phyloP scores from a whole-genome alignment of 305 asterid genomes.

The Fraxinus sp. region DNA sequence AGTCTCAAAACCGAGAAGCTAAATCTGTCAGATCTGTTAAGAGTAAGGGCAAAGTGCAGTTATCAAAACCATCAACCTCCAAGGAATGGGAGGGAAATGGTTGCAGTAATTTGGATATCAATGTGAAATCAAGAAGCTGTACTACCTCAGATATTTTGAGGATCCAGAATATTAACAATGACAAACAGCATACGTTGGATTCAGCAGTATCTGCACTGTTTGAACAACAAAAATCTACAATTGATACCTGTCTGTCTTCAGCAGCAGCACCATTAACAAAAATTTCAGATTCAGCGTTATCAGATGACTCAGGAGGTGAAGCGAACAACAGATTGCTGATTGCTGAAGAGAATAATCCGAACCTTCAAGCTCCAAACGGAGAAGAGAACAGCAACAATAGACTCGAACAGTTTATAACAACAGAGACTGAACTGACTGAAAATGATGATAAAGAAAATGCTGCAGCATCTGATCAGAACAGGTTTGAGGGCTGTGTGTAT shows the following conservation, averaged over 20 bases:
- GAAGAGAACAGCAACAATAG: conserved; percentile 28
- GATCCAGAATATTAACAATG: not conserved
- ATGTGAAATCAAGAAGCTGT: not conserved
- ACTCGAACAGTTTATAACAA: conserved; percentile 26
- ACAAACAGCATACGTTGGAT: not conserved
- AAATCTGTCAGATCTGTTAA: conserved; percentile 34
- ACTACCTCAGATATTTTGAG: not conserved
- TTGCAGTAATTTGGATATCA: not conserved
- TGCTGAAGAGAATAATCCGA: not conserved
- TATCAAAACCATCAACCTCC: conserved; percentile 25
- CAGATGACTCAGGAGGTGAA: conserved; percentile 22
- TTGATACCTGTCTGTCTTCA: not conserved
- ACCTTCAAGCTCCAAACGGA: conserved; percentile 13
- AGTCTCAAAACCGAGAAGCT: conserved; percentile 29
- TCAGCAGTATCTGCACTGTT: not conserved
- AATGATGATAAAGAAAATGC: conserved; percentile 76
- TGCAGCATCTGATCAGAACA: conserved; percentile 56
- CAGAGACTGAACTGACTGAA: conserved; percentile 28
- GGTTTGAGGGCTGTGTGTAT: conserved; percentile 37
- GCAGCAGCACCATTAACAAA: not conserved
- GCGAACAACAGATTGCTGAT: not conserved
- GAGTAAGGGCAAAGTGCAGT: conserved; percentile 36
- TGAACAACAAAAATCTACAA: not conserved
- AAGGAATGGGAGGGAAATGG: conserved; percentile 31
- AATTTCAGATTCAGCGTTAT: not conserved